Conservation (phyloP, 768 basidiomycete genomes). For the Gyrodon lividus region DNA sequence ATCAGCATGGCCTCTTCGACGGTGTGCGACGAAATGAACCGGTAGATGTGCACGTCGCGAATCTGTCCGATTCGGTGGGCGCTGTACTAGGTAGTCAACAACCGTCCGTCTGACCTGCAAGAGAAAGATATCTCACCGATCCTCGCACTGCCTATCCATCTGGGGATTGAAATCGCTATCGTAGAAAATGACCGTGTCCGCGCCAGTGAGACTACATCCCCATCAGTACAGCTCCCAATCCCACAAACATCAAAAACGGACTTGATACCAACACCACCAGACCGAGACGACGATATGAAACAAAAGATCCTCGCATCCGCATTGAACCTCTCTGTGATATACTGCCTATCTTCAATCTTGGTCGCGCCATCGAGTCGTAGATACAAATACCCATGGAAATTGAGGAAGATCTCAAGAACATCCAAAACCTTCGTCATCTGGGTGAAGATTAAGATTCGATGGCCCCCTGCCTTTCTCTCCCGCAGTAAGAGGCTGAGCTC, state of each 20-base stretch:
- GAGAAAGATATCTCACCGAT: slow-evolving; percentile 52
- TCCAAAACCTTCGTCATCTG: slow-evolving; percentile 96
- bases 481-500: slow-evolving; percentile 75
- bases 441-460: slow-evolving; percentile 92
- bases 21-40: slow-evolving; percentile 85
- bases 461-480: slow-evolving; percentile 82
- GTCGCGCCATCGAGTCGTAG: slow-evolving; percentile 93
- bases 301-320: slow-evolving; percentile 76
- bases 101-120: neutral
- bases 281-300: slow-evolving; percentile 83
- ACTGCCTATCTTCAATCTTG: slow-evolving; percentile 91
- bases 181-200: slow-evolving; percentile 96
- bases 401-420: slow-evolving; percentile 90
- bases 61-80: slow-evolving; percentile 99
- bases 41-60: slow-evolving; percentile 94
- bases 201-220: slow-evolving; percentile 64
- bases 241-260: slow-evolving; percentile 38
- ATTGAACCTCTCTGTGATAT: slow-evolving; percentile 85
- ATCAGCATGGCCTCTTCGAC: slow-evolving; percentile 96
- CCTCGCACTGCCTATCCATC: slow-evolving; percentile 97
- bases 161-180: slow-evolving; percentile 98
- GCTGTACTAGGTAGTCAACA: slow-evolving; percentile 37
- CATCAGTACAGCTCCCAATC: slow-evolving; percentile 19
- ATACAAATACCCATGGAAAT: slow-evolving; percentile 91
- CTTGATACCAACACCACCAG: slow-evolving; percentile 94